A percentile compares a stretch with the other conserved stretches of the same genome.
These are phyloP conservation scores for Trametes pubescens DNA, from an alignment of 1,284 basidiomycete species.

Conservation along the genomic window DNA sequence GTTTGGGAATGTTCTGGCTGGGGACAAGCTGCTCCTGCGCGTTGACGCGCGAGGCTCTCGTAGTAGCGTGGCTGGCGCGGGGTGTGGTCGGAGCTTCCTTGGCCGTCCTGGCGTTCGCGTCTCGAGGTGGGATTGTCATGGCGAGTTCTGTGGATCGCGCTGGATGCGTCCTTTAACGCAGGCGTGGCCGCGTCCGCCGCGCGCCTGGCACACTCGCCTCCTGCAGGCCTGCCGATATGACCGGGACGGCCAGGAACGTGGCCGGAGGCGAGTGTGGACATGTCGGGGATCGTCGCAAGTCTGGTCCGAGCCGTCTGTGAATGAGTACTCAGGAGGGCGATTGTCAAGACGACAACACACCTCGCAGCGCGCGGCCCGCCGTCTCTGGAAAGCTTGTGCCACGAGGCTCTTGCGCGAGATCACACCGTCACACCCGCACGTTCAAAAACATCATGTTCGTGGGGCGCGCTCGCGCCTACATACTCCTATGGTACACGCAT, in stretches of 20 bases:
- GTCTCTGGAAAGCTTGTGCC: conserved; percentile 16
- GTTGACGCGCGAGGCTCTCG: conserved; percentile 13
- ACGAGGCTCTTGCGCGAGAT: conserved; percentile 12
- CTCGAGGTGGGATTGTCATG: conserved; percentile 29
- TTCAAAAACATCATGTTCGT: conserved; percentile 8
- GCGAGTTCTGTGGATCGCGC: conserved; percentile 15
- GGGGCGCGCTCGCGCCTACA: background rate
- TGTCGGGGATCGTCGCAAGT: conserved; percentile 31
- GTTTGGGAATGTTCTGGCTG: conserved; percentile 26
- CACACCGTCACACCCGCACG: conserved; percentile 13
- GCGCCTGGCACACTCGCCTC: background rate
- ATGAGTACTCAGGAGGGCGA: conserved; percentile 1
- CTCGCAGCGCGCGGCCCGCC: conserved; percentile 8
- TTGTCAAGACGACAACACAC: conserved; percentile 28
- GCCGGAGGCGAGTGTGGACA: conserved; percentile 17
- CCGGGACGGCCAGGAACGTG: conserved; percentile 24
- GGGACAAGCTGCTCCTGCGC: conserved; percentile 9
- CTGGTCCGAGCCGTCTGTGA: conserved; percentile 15
- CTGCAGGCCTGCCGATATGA: conserved; percentile 23
- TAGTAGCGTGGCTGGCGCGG: conserved; percentile 13
- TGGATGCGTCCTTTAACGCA: conserved; percentile 1
- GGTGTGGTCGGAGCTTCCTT: conserved; percentile 21
- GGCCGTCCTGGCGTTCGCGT: conserved; percentile 17
- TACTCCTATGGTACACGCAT: conserved; percentile 16
- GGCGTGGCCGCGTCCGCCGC: background rate